Evolutionary conservation across 2,329 filamentous ascomycete genomes (phyloP).

Genomic region (Emergomyces orientalis): DNA sequence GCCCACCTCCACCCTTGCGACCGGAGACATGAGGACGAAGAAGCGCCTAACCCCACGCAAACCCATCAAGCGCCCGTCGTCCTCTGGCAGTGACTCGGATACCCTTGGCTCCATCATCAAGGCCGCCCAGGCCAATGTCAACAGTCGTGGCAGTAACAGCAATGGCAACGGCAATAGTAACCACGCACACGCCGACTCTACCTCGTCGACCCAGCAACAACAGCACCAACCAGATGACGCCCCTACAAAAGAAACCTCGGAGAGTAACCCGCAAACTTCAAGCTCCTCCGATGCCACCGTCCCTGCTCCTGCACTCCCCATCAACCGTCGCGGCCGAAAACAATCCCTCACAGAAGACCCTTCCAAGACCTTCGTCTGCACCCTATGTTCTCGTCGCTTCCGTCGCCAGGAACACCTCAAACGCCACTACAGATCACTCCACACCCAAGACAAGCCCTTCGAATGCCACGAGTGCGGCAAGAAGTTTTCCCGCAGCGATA

Average conservation of each 20-base stretch:
- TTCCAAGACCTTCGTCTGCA: constrained; percentile 96
- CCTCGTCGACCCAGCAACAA: constrained; percentile 24
- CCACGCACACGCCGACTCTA: constrained; percentile 38
- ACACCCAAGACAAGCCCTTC: constrained; percentile 98
- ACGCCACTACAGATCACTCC: constrained; percentile 94
- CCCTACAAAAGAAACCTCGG: constrained; percentile 17
- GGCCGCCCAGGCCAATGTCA: constrained; percentile 25
- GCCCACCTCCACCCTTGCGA: constrained; percentile 39
- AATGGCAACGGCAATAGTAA: constrained; percentile 23
- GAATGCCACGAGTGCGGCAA: constrained; percentile 97
- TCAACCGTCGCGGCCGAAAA: constrained; percentile 92
- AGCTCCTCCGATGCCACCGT: constrained; percentile 33
- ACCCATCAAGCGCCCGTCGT: constrained; percentile 24
- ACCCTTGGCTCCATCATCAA: constrained; percentile 20
- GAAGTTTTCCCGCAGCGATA: constrained; percentile 97
- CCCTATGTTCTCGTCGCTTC: constrained; percentile 93
- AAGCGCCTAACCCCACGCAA: constrained; percentile 37
- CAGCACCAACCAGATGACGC: constrained; percentile 19
- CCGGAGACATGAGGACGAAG: constrained; percentile 39
- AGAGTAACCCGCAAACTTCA: constrained; percentile 40
- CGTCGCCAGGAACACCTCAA: constrained; percentile 97
- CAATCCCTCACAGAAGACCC: constrained; percentile 96
- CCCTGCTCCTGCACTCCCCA: constrained; percentile 39
- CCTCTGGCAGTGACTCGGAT: constrained; percentile 25
- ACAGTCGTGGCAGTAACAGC: constrained; percentile 26